These are phyloP conservation scores for Cardamine occulta DNA, from an alignment of 345 rosid species.

Conservation along the genomic window DNA sequence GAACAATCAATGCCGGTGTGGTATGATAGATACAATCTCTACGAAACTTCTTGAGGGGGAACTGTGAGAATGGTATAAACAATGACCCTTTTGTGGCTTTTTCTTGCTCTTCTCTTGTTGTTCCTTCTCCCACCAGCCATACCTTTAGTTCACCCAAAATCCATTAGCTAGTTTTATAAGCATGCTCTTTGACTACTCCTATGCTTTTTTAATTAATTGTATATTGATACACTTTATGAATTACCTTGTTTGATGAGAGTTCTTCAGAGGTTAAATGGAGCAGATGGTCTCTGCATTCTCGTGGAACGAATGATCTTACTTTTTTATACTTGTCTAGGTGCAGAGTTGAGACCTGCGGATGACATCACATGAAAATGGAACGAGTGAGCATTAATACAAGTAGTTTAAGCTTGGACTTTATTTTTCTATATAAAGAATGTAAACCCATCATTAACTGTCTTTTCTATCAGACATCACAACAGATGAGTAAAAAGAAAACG, in stretches of 20 bases:
- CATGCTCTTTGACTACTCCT: background rate
- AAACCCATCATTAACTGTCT: background rate
- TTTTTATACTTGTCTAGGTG: slow-evolving; percentile 43
- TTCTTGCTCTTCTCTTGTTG: slow-evolving; percentile 52
- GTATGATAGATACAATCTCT: slow-evolving; percentile 61
- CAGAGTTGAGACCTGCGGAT: slow-evolving; percentile 44
- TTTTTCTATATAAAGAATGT: background rate
- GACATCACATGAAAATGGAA: background rate
- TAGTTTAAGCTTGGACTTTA: background rate
- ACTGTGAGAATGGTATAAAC: slow-evolving; percentile 49
- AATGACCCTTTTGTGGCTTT: slow-evolving; percentile 50
- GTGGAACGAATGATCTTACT: slow-evolving; percentile 39
- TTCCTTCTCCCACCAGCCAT: slow-evolving; percentile 71
- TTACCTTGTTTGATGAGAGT: slow-evolving; percentile 33
- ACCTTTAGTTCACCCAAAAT: slow-evolving; percentile 38
- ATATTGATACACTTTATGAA: background rate
- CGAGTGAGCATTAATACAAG: background rate
- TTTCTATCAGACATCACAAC: background rate
- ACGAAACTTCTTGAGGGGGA: slow-evolving; percentile 57
- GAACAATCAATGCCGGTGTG: slow-evolving; percentile 60
- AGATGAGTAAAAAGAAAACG: background rate
- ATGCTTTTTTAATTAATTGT: background rate
- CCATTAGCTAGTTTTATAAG: background rate
- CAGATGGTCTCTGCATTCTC: slow-evolving; percentile 35
- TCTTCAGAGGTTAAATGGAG: slow-evolving; percentile 34